Evolutionary conservation across 495 filamentous ascomycete genomes (phyloP), one percentile per base, ranked within the genome.

Genomic region (Oidiodendron maius): DNA sequence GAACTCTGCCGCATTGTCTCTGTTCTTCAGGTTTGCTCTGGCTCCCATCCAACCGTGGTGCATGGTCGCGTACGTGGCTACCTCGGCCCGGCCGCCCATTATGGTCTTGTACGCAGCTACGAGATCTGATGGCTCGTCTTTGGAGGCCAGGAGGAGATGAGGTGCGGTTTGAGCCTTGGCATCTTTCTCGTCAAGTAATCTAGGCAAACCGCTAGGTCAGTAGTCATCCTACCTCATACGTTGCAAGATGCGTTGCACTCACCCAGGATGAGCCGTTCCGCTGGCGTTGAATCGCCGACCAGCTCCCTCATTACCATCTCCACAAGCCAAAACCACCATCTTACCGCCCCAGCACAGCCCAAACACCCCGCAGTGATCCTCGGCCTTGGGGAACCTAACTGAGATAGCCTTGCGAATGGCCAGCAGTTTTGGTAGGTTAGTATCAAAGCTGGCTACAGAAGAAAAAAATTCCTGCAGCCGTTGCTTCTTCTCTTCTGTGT

Each of bases 1-100:
- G 55, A 70, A 82, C 55, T 75, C 71, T 41, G 62, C 70, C 48
- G 55, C 52, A 44, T 69, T 71, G 22, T 66, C 68, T 52, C 74
- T 64, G 13, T 71, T 56, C 32, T 67, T 63, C 11, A 81, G 50
- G 15, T 78, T 57, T 0, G 76, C 75, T 26, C 77, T 63, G 1
- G 78, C 74, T 2, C 74, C 72, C 79, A 82, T 82, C 75, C 78
- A 82, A 15, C 79, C 79, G 49, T 82, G 79, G 60, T 65, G 66
- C 74, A 77, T 77, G 3, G 50, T 66, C 1, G 50, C 32, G 45
- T 78, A 81, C 4, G 64, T 74, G 50, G 78, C 71, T 4, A 81
- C 68, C 24, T 59, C 55, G 6, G 56, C 66, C 16, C 62, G 66
- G 18, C 58, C 59, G 3, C 58, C 52, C 4, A 78, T 51, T 1